Evolutionary conservation across 352 stramenopile genomes (phyloP).

Genomic region (Pythium pyrilobum): DNA sequence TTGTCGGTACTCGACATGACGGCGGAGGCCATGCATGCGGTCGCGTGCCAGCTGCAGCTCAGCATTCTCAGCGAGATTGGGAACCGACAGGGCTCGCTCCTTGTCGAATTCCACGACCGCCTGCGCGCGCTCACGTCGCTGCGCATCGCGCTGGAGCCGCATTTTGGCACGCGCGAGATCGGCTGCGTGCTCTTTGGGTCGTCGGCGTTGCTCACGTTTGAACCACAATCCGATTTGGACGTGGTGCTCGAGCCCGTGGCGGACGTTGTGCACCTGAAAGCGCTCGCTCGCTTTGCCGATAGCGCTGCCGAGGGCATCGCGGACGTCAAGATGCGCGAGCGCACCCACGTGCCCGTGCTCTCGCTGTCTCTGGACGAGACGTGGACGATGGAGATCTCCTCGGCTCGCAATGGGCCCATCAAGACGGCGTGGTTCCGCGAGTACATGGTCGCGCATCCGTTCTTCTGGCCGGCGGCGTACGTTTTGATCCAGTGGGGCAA

Average conservation of each 20-base stretch:
- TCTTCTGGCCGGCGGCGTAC: slow-evolving; percentile 72
- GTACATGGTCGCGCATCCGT: slow-evolving; percentile 60
- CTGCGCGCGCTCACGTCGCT: slow-evolving; percentile 47
- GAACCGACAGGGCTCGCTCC: slow-evolving; percentile 36
- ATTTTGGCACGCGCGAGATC: slow-evolving; percentile 25
- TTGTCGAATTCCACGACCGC: slow-evolving; percentile 62
- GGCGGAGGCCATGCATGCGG: not conserved
- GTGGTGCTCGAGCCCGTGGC: slow-evolving; percentile 29
- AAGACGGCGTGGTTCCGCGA: slow-evolving; percentile 67
- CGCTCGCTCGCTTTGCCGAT: slow-evolving; percentile 7
- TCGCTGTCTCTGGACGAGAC: slow-evolving; percentile 49
- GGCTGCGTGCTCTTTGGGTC: slow-evolving; percentile 57
- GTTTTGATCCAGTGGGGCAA: slow-evolving; percentile 77
- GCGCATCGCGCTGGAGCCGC: slow-evolving; percentile 26
- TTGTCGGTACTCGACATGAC: slow-evolving; percentile 9
- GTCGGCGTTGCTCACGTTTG: slow-evolving; percentile 66
- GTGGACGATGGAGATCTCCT: slow-evolving; percentile 66
- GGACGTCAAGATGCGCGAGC: slow-evolving; percentile 4
- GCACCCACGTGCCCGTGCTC: slow-evolving; percentile 53
- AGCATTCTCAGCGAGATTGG: slow-evolving; percentile 53
- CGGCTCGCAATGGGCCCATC: slow-evolving; percentile 43
- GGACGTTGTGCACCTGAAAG: not conserved
- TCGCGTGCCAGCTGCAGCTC: slow-evolving; percentile 32
- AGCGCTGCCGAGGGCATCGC: not conserved
- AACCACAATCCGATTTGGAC: slow-evolving; percentile 73